Conservation (phyloP, 2,329 filamentous ascomycete genomes). For the Colletotrichum magnum region DNA sequence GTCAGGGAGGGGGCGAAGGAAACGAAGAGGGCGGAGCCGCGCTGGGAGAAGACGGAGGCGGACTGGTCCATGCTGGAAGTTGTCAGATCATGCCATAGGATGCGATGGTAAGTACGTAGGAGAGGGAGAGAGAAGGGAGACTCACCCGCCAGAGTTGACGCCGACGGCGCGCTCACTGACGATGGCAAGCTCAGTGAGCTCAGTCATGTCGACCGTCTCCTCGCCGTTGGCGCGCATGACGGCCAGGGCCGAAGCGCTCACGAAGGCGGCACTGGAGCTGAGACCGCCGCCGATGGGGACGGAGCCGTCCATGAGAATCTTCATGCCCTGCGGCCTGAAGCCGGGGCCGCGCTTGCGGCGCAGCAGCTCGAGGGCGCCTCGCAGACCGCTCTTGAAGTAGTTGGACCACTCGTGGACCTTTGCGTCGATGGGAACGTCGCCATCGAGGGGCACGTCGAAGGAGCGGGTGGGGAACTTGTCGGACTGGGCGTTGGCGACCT, state of each 20-base stretch:
- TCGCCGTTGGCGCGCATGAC: constrained; percentile 90
- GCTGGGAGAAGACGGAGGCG: constrained; percentile 92
- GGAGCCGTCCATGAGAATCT: constrained; percentile 90
- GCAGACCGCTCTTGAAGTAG: constrained; percentile 95
- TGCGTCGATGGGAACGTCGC: constrained; percentile 84
- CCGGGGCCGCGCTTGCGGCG: constrained; percentile 71
- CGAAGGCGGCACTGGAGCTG: constrained; percentile 94
- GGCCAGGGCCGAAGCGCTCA: constrained; percentile 89
- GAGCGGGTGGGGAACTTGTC: constrained; percentile 82
- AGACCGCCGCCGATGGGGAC: constrained; percentile 94
- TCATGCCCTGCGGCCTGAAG: constrained; percentile 82
- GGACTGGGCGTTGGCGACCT: constrained; percentile 83
- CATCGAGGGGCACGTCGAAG: constrained; percentile 77
- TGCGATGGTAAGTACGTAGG: not conserved
- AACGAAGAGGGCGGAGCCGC: constrained; percentile 89
- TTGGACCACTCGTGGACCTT: constrained; percentile 95
- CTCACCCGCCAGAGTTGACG: constrained; percentile 94
- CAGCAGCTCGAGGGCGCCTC: constrained; percentile 85
- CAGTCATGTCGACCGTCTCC: constrained; percentile 85
- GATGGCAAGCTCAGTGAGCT: constrained; percentile 92
- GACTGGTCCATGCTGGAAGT: constrained; percentile 90
- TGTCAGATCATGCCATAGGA: not conserved
- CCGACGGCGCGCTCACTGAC: constrained; percentile 95
- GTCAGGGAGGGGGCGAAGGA: constrained; percentile 86
- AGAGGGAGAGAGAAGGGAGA: not conserved